Conservation (phyloP, 2,329 filamentous ascomycete genomes). For the Colletotrichum sidae region DNA sequence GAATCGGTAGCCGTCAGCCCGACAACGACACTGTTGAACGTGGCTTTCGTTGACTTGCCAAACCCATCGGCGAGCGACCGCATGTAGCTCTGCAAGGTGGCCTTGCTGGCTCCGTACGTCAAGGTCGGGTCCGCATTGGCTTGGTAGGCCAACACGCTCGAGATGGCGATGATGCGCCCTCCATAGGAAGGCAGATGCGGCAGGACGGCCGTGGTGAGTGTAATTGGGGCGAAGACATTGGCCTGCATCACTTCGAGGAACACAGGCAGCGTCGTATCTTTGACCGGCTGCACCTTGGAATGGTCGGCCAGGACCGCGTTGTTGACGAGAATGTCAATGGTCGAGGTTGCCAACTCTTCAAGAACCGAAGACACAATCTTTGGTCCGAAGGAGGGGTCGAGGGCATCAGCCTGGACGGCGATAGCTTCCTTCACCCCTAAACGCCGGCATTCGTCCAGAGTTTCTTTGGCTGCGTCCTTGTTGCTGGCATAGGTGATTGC, state of each 20-base stretch:
- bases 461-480: constrained; percentile 13
- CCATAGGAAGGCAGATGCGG: constrained; percentile 43
- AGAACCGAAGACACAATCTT: constrained; percentile 9
- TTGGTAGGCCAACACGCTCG: constrained; percentile 40
- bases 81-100: constrained; percentile 44
- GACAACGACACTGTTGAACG: constrained; percentile 47
- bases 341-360: not conserved
- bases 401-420: constrained; percentile 6
- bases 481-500: constrained; percentile 24
- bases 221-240: constrained; percentile 38
- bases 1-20: constrained; percentile 42
- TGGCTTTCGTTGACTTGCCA: constrained; percentile 41
- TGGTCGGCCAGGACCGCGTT: constrained; percentile 9
- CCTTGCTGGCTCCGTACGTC: constrained; percentile 48
- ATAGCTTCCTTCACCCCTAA: constrained; percentile 1
- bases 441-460: not conserved
- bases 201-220: constrained; percentile 45
- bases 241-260: constrained; percentile 22
- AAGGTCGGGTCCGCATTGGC: constrained; percentile 15
- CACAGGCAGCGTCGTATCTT: constrained; percentile 2
- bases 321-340: constrained; percentile 29
- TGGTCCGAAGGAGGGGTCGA: constrained; percentile 7
- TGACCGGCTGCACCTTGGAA: not conserved
- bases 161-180: constrained; percentile 49
- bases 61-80: constrained; percentile 46